A percentile compares a stretch with the other conserved stretches of the same genome.
These are phyloP conservation scores for Rossbeevera mucosa DNA, from an alignment of 768 basidiomycete species.

Conservation along the genomic window DNA sequence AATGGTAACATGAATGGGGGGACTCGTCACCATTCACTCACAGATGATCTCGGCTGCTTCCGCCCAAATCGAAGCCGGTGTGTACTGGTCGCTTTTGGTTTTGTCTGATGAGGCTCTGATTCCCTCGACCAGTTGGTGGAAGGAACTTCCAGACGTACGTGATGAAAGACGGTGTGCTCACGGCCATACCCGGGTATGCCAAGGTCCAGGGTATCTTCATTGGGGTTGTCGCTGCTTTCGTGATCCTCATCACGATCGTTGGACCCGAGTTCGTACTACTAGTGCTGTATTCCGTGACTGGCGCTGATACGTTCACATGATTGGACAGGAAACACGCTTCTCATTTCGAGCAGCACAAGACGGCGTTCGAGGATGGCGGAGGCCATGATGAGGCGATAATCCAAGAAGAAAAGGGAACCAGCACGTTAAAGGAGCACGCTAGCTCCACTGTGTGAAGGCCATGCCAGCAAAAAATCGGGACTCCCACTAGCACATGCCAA, in stretches of 20 bases:
- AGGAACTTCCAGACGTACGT: slow-evolving; percentile 51
- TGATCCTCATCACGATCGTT: slow-evolving; percentile 69
- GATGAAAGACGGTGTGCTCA: slow-evolving; percentile 35
- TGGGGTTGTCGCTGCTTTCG: slow-evolving; percentile 73
- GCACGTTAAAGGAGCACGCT: slow-evolving; percentile 10
- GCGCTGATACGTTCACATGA: background rate
- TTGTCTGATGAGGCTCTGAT: background rate
- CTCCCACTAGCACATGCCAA: too few species aligned
- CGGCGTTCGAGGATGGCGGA: slow-evolving; percentile 75
- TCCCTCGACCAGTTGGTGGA: slow-evolving; percentile 50
- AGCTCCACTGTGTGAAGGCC: slow-evolving; percentile 1
- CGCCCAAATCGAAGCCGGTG: slow-evolving; percentile 75
- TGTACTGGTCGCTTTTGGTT: slow-evolving; percentile 14
- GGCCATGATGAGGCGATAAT: slow-evolving; percentile 45
- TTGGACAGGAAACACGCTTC: slow-evolving; percentile 59
- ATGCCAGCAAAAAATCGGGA: too few species aligned
- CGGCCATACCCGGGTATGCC: slow-evolving; percentile 59
- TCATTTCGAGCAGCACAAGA: slow-evolving; percentile 80
- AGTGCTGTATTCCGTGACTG: background rate
- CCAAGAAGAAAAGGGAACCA: slow-evolving; percentile 13
- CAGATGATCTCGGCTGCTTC: slow-evolving; percentile 68
- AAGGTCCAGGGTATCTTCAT: slow-evolving; percentile 85
- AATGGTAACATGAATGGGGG: background rate
- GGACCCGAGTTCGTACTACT: slow-evolving; percentile 65
- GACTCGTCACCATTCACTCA: background rate